Conservation (phyloP, 139 green algal genomes). For the Coelastrella sp. region DNA sequence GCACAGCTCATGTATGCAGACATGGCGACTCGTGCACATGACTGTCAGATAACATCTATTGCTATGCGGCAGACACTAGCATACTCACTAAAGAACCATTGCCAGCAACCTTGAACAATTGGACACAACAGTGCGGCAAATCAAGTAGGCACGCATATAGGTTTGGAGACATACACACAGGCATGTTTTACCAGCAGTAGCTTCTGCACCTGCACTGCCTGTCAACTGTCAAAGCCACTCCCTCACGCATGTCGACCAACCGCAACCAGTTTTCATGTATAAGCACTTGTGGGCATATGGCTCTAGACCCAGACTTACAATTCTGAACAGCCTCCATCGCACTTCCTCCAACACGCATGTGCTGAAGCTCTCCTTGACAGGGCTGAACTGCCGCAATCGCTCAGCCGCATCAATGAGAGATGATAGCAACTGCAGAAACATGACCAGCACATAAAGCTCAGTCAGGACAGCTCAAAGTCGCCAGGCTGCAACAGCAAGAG, state of each 20-base stretch:
- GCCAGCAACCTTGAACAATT: too few relatives aligned
- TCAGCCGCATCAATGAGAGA: conserved; percentile 42
- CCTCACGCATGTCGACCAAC: background rate
- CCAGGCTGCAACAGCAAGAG: background rate
- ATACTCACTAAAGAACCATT: too few relatives aligned
- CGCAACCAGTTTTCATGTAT: background rate
- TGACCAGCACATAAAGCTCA: too few relatives aligned
- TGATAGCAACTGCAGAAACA: conserved; percentile 32
- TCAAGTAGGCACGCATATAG: too few relatives aligned
- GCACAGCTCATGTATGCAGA: background rate
- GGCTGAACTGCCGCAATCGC: conserved; percentile 51
- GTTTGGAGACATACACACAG: too few relatives aligned
- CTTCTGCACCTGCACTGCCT: too few relatives aligned
- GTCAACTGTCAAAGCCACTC: too few relatives aligned
- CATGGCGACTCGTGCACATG: background rate
- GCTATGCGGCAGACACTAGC: background rate
- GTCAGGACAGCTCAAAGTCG: too few relatives aligned
- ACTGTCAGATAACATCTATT: background rate
- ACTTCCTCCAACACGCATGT: conserved; percentile 35
- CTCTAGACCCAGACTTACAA: background rate
- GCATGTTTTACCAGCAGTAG: too few relatives aligned
- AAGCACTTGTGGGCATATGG: background rate
- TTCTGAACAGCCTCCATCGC: conserved; percentile 33
- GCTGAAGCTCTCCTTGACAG: conserved; percentile 44
- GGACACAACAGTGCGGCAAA: too few relatives aligned